These are phyloP conservation scores for Pelagomonas calceolata DNA, from an alignment of 108 stramenopile species.

Conservation along the genomic window DNA sequence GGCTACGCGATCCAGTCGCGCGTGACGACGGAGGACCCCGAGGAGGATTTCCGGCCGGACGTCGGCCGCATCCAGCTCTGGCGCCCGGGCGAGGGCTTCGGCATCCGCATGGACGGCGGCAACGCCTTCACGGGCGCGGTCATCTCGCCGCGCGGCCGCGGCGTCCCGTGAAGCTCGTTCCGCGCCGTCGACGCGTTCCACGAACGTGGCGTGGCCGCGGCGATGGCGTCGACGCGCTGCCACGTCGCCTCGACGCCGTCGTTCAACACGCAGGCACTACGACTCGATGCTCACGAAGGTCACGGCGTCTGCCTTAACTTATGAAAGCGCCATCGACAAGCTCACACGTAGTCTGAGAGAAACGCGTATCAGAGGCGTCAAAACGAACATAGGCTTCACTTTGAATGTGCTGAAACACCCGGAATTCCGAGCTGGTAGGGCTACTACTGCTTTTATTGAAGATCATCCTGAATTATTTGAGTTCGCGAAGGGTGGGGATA, in stretches of 20 bases:
- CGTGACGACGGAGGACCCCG: slow-evolving; percentile 78
- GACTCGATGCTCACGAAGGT: slow-evolving; percentile 89
- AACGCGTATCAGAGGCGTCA: slow-evolving; percentile 77
- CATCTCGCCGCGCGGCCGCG: slow-evolving; percentile 47
- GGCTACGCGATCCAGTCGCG: slow-evolving; percentile 86
- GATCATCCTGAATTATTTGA: slow-evolving; percentile 59
- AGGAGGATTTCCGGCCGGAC: slow-evolving; percentile 73
- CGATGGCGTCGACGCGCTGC: slow-evolving; percentile 47
- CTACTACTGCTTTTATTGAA: slow-evolving; percentile 76
- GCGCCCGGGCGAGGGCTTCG: slow-evolving; percentile 67
- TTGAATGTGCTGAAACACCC: slow-evolving; percentile 69
- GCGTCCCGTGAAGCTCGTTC: no score
- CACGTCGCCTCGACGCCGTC: no score
- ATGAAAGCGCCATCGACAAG: slow-evolving; percentile 57
- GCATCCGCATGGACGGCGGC: slow-evolving; percentile 74
- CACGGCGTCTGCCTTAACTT: slow-evolving; percentile 46
- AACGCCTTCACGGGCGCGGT: slow-evolving; percentile 12
- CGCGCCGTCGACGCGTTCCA: no score
- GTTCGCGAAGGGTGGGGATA: slow-evolving; percentile 44
- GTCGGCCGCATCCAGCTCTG: slow-evolving; percentile 67
- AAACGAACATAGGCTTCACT: slow-evolving; percentile 70
- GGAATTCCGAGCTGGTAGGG: slow-evolving; percentile 63
- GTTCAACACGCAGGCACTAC: no score
- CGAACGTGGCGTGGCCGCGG: no score
- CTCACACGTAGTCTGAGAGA: slow-evolving; percentile 73